Evolutionary conservation across 352 stramenopile species (phyloP).

Genomic region (Elongisporangium anandrum): DNA sequence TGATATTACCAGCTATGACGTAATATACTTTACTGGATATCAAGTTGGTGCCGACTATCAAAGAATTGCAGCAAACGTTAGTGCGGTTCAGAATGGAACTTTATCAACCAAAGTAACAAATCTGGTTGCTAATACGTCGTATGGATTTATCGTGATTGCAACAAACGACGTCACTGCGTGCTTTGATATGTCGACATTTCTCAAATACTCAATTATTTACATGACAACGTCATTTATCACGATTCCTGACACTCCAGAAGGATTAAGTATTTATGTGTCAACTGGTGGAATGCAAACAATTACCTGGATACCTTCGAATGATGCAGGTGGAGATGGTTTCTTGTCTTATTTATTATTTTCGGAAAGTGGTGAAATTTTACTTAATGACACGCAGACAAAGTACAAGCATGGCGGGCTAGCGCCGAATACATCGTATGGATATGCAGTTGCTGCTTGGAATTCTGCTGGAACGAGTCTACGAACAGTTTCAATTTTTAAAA

Average conservation of each 20-base stretch:
- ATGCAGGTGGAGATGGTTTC: conserved; percentile 26
- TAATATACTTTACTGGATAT: conserved; percentile 37
- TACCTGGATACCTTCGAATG: conserved; percentile 28
- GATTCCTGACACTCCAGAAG: conserved; percentile 26
- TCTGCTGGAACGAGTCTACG: conserved; percentile 24
- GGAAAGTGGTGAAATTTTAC: conserved; percentile 18
- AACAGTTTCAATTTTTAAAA: conserved; percentile 12
- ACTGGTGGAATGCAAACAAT: conserved; percentile 46
- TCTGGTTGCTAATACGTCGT: conserved; percentile 41
- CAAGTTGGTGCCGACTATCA: conserved; percentile 22
- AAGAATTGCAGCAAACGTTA: too few species aligned
- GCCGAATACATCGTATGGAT: conserved; percentile 40
- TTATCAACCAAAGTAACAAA: conserved; percentile 31
- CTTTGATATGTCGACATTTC: conserved; percentile 15
- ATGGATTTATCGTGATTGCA: conserved; percentile 43
- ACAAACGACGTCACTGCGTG: conserved; percentile 58
- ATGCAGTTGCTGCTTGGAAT: conserved; percentile 39
- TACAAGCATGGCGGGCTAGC: conserved; percentile 28
- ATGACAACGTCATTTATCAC: conserved; percentile 22
- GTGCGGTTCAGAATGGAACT: not conserved
- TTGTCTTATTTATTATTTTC: conserved; percentile 37
- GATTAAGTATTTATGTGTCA: conserved; percentile 17
- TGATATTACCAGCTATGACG: conserved; percentile 41
- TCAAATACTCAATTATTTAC: conserved; percentile 28
- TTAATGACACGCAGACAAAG: conserved; percentile 32